These are phyloP conservation scores for Trametes pubescens DNA, from an alignment of 1,284 basidiomycete genomes.

Conservation along the genomic window DNA sequence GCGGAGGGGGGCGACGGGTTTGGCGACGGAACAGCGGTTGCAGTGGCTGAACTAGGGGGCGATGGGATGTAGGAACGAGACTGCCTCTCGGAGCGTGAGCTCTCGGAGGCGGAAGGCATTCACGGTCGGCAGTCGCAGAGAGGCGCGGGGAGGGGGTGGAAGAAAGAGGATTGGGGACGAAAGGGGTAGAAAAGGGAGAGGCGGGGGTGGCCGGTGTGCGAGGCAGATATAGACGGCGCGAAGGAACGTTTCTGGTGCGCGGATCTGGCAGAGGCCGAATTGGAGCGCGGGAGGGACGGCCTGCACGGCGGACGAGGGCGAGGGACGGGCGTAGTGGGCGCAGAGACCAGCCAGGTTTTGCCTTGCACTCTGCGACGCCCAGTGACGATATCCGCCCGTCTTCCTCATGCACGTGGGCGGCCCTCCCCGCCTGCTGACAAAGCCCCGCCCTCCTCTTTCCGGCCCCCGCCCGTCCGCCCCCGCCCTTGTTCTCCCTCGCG, in stretches of 20 bases:
- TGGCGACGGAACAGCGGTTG: slow-evolving; percentile 35
- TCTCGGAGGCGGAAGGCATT: slow-evolving; percentile 42
- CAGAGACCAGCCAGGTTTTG: slow-evolving; percentile 21
- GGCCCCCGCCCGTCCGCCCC: slow-evolving; percentile 6
- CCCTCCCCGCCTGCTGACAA: slow-evolving; percentile 28
- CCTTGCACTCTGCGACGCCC: slow-evolving; percentile 11
- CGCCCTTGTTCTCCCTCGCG: neutral
- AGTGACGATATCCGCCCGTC: slow-evolving; percentile 31
- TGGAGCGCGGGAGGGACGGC: neutral
- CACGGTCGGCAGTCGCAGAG: slow-evolving; percentile 37
- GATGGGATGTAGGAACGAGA: slow-evolving; percentile 37
- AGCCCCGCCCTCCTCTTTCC: slow-evolving; percentile 18
- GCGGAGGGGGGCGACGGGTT: slow-evolving; percentile 30
- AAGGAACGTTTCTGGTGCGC: slow-evolving; percentile 34
- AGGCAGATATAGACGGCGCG: slow-evolving; percentile 21
- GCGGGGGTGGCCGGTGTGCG: neutral
- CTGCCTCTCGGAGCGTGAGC: slow-evolving; percentile 38
- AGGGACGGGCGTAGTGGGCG: slow-evolving; percentile 1
- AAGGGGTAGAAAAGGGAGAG: slow-evolving; percentile 25
- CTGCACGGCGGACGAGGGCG: neutral
- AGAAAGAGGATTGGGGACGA: slow-evolving; percentile 18
- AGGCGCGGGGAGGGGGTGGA: slow-evolving; percentile 16
- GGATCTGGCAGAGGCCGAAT: slow-evolving; percentile 22
- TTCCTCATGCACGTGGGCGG: slow-evolving; percentile 29
- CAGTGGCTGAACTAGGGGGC: slow-evolving; percentile 35